Percentiles rank a stretch among this genome's conserved stretches.
phyloP scores from a whole-genome alignment of 2,329 filamentous ascomycete genomes.

The Amesomyces nigricolor region DNA sequence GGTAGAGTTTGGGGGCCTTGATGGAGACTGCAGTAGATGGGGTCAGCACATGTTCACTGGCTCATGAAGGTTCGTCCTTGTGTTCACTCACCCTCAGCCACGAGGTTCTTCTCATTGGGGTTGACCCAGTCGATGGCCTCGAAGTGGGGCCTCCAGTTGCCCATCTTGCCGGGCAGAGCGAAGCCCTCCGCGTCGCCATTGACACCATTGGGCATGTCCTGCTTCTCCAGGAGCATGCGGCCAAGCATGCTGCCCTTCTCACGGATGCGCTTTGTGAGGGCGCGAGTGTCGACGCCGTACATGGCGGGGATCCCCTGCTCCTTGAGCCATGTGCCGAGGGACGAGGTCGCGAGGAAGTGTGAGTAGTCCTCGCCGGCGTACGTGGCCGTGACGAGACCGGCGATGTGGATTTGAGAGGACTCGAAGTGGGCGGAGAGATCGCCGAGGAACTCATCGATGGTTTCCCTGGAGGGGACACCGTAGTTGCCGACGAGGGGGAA shows the following conservation, averaged over 20 bases:
- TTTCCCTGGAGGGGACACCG: slow-evolving; percentile 84
- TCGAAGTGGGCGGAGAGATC: slow-evolving; percentile 92
- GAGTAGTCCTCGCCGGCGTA: slow-evolving; percentile 95
- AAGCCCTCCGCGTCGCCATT: slow-evolving; percentile 36
- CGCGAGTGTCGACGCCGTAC: slow-evolving; percentile 89
- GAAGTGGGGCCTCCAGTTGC: slow-evolving; percentile 54
- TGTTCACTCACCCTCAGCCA: slow-evolving; percentile 74
- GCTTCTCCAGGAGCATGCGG: slow-evolving; percentile 71
- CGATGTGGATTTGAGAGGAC: slow-evolving; percentile 85
- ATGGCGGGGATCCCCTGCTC: slow-evolving; percentile 92
- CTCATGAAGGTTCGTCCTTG: slow-evolving; percentile 7
- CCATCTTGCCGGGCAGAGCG: slow-evolving; percentile 35
- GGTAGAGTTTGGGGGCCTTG: slow-evolving; percentile 80
- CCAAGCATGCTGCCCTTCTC: slow-evolving; percentile 95
- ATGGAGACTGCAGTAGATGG: slow-evolving; percentile 65
- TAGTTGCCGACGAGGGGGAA: slow-evolving; percentile 98
- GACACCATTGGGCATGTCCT: slow-evolving; percentile 40
- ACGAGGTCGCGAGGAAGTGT: slow-evolving; percentile 86
- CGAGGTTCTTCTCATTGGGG: slow-evolving; percentile 87
- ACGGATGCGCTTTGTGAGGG: slow-evolving; percentile 89
- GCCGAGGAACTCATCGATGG: slow-evolving; percentile 75
- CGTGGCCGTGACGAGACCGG: slow-evolving; percentile 82
- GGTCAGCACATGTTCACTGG: slow-evolving; percentile 35
- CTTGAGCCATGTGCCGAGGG: slow-evolving; percentile 90
- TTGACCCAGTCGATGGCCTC: slow-evolving; percentile 84